Evolutionary conservation across 164 flowering plant species (phyloP), one percentile per base, ranked within the genome.

Genomic region (Chimonanthus salicifolius): DNA sequence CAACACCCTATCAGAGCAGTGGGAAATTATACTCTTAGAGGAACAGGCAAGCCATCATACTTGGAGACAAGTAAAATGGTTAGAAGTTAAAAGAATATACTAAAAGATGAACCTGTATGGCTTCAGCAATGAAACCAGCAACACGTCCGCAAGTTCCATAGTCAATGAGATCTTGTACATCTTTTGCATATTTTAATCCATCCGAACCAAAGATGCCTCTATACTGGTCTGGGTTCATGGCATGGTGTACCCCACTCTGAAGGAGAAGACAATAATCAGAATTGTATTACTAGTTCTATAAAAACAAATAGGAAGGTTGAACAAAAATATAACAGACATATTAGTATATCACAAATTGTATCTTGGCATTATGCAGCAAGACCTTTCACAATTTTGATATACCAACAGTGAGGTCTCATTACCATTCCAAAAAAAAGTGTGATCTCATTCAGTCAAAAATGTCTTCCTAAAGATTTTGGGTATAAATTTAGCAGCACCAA

Each of bases 171-270:
- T 89, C 97, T 67, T 94, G 87, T 13, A 96, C 90, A 80, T 96
- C 99, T 76, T 72, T 89, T 5, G 99, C 97, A 84, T 96, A 96
- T 74, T 81, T 88, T 68, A 81, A 82, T 70, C 95, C 97, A 80
- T 92, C 97, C 0, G 98, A 85, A 62, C 98, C 97, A 77, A 94
- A 94, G 0, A 78, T 80, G 11, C 98, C 99, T 80, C 98, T 81
- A 77, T 96, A 96, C 9, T 85, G 97, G 77, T 96, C 98, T 60
- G 99, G 97, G 78, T 96, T 96, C 75, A 88, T 2, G 47, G 90
- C 93, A 80, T 96, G 99, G 76, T 94, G 99, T 70, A 94, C 89
- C 49, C 94, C 97, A 76, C 79, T 85, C 98, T 95, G 47, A 11
- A 43, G 48, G 68, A 66, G 47, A 66, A 11, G 16, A 66, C 11